These are phyloP conservation scores for Bipolaris bicolor DNA, from an alignment of 2,329 filamentous ascomycete genomes.

Conservation along the genomic window DNA sequence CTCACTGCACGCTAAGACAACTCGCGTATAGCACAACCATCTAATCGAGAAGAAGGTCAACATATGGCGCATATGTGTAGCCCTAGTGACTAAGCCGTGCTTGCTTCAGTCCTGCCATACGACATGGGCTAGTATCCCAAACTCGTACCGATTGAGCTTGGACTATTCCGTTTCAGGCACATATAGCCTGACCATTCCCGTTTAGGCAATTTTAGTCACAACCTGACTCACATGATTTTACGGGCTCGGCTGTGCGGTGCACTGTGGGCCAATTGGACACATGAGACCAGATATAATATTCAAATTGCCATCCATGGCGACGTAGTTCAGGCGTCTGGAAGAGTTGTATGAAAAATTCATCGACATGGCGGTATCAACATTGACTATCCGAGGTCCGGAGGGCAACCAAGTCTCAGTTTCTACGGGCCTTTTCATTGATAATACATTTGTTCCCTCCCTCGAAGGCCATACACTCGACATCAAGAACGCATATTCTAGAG, in stretches of 20 bases:
- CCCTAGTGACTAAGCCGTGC: background rate
- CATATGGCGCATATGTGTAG: background rate
- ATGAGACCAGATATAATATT: background rate
- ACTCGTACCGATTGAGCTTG: background rate
- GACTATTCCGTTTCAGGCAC: background rate
- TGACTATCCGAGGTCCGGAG: background rate
- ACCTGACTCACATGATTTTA: background rate
- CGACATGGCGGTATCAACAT: background rate
- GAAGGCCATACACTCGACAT: background rate
- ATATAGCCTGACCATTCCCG: background rate
- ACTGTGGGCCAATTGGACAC: background rate
- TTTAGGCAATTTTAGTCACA: background rate
- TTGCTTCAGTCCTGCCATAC: background rate
- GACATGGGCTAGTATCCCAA: background rate
- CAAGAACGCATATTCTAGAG: background rate
- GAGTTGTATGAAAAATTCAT: background rate
- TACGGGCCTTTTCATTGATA: conserved; percentile 1
- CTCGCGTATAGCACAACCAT: background rate
- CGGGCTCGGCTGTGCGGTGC: background rate
- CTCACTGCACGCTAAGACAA: background rate
- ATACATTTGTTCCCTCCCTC: background rate
- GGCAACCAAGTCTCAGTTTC: background rate
- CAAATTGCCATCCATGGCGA: background rate
- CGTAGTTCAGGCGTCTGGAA: background rate
- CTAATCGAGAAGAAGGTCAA: background rate